phyloP scores from a whole-genome alignment of 2,329 filamentous ascomycete genomes.

The Didymosphaeria variabile region DNA sequence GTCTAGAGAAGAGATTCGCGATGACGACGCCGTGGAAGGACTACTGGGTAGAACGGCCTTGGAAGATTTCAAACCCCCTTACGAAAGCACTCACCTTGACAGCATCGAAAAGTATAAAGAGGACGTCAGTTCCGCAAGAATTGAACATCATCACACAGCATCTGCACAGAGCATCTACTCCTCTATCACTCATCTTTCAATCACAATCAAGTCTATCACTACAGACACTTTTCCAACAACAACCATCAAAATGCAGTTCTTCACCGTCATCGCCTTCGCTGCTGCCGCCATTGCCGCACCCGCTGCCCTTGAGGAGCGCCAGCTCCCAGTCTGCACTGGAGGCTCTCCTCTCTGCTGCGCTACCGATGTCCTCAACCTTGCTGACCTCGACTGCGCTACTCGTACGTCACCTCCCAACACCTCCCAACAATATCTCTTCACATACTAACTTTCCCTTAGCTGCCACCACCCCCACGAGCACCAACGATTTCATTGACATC shows the following conservation, averaged over 20 bases:
- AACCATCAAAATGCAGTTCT: slow-evolving; percentile 46
- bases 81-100: slow-evolving; percentile 17
- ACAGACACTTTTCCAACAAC: slow-evolving; percentile 17
- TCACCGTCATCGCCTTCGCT: slow-evolving; percentile 44
- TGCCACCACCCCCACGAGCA: slow-evolving; percentile 47
- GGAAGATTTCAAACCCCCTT: slow-evolving; percentile 13
- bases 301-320: slow-evolving; percentile 41
- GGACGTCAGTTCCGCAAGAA: slow-evolving; percentile 26
- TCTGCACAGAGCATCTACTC: slow-evolving; percentile 26
- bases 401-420: slow-evolving; percentile 54
- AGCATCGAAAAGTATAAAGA: slow-evolving; percentile 43
- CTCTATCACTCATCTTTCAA: slow-evolving; percentile 20
- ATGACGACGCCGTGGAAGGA: slow-evolving; percentile 36
- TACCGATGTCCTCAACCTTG: slow-evolving; percentile 67
- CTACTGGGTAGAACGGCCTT: slow-evolving; percentile 14
- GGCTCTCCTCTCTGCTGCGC: slow-evolving; percentile 65
- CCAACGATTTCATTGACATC: slow-evolving; percentile 56
- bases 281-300: slow-evolving; percentile 41
- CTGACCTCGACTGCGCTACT: slow-evolving; percentile 64
- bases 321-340: slow-evolving; percentile 46
- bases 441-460: slow-evolving; percentile 38
- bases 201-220: slow-evolving; percentile 19
- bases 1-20: slow-evolving; percentile 18
- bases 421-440: neutral
- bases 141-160: slow-evolving; percentile 37